phyloP scores from a whole-genome alignment of 116 monocot species.

The Cymodocea nodosa region DNA sequence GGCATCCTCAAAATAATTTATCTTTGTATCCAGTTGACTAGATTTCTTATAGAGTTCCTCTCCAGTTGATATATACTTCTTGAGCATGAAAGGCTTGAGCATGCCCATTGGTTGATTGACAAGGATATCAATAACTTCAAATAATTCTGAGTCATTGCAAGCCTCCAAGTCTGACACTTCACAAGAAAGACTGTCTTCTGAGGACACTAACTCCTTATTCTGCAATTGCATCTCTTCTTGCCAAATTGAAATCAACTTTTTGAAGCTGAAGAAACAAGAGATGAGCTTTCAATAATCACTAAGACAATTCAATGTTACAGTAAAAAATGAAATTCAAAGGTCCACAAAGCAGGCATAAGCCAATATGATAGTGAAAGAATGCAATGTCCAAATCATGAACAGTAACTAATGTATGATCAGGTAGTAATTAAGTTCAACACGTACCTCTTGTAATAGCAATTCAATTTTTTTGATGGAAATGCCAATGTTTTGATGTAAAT shows the following conservation, averaged over 20 bases:
- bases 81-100: slow-evolving; percentile 20
- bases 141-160: slow-evolving; percentile 24
- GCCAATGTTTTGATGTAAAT: slow-evolving; percentile 55
- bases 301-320: not conserved
- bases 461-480: slow-evolving; percentile 78
- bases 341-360: not conserved
- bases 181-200: slow-evolving; percentile 11
- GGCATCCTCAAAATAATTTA: slow-evolving; percentile 43
- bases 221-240: slow-evolving; percentile 36
- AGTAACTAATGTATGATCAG: too few relatives aligned
- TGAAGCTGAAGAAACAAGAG: slow-evolving; percentile 39
- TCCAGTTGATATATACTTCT: slow-evolving; percentile 42
- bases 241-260: slow-evolving; percentile 41
- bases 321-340: not conserved
- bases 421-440: not conserved
- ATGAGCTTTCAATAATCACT: slow-evolving; percentile 7
- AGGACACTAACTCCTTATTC: slow-evolving; percentile 6
- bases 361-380: not conserved
- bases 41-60: slow-evolving; percentile 48
- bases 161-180: slow-evolving; percentile 17
- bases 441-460: slow-evolving; percentile 69
- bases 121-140: slow-evolving; percentile 23
- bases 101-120: slow-evolving; percentile 18
- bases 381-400: too few relatives aligned
- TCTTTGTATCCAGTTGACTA: slow-evolving; percentile 37